These are phyloP conservation scores for Inonotus hispidus DNA, from an alignment of 1,284 basidiomycete genomes.

Conservation along the genomic window DNA sequence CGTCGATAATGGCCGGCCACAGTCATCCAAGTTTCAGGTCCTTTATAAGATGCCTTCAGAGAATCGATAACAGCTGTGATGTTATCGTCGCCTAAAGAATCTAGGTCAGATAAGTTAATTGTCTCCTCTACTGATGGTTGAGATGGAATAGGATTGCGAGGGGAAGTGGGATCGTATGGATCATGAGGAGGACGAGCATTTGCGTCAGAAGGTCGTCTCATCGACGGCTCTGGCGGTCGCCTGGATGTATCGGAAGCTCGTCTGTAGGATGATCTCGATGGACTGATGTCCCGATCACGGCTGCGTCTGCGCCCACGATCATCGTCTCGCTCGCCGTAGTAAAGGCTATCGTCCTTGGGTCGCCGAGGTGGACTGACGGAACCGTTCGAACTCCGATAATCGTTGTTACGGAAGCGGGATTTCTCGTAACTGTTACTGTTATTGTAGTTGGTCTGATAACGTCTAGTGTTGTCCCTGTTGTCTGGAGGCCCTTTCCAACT, in stretches of 20 bases:
- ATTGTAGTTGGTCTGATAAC: not conserved
- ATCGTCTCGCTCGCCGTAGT: not conserved
- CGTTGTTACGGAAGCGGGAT: constrained; percentile 3
- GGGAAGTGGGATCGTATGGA: not conserved
- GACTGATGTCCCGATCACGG: not conserved
- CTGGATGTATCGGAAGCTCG: constrained; percentile 10
- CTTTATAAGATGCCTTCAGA: constrained; percentile 8
- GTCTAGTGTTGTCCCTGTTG: not conserved
- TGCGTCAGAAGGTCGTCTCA: not conserved
- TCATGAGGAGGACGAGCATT: not conserved
- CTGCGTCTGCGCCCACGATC: not conserved
- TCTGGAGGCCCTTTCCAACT: not conserved
- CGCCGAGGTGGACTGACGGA: constrained; percentile 7
- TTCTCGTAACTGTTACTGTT: not conserved
- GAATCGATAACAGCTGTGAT: constrained; percentile 12
- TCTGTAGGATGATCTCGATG: not conserved
- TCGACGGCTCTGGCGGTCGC: constrained; percentile 1
- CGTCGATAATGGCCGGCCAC: constrained; percentile 13
- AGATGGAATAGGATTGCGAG: not conserved
- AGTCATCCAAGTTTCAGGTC: constrained; percentile 15
- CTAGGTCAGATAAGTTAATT: not conserved
- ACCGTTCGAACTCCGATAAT: constrained; percentile 3
- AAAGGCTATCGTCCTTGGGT: not conserved
- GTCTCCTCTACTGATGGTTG: not conserved
- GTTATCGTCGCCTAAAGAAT: constrained; percentile 4